phyloP scores from a whole-genome alignment of 106 monocot species.

The Posidonia australis region DNA sequence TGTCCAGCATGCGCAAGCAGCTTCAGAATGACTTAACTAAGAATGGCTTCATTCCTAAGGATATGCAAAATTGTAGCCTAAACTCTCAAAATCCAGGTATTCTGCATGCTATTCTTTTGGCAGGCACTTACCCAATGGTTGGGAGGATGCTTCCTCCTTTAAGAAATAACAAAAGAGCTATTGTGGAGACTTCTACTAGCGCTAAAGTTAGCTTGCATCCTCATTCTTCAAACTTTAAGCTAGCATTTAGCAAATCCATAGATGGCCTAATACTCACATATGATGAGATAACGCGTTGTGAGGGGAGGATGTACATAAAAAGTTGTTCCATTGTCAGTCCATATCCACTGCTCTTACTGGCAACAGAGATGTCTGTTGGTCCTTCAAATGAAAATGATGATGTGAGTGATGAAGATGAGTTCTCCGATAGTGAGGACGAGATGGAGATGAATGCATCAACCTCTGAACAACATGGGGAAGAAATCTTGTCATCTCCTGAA shows the following conservation, averaged over 20 bases:
- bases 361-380: constrained; percentile 80
- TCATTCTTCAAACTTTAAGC: constrained; percentile 66
- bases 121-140: constrained; percentile 88
- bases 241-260: constrained; percentile 35
- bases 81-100: constrained; percentile 85
- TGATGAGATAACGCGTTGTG: constrained; percentile 90
- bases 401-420: constrained; percentile 33
- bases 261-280: constrained; percentile 46
- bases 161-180: constrained; percentile 34
- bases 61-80: constrained; percentile 49
- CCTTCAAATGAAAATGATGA: constrained; percentile 38
- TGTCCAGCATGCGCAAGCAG: constrained; percentile 69
- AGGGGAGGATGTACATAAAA: constrained; percentile 68
- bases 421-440: constrained; percentile 41
- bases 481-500: constrained; percentile 89
- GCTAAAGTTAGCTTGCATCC: constrained; percentile 74
- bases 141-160: constrained; percentile 52
- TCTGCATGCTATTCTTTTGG: constrained; percentile 63
- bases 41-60: constrained; percentile 65
- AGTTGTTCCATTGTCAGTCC: constrained; percentile 61
- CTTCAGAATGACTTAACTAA: constrained; percentile 58
- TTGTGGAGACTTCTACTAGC: constrained; percentile 69
- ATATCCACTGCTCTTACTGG: constrained; percentile 60
- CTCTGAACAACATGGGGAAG: constrained; percentile 22
- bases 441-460: constrained; percentile 16